Evolutionary conservation across 108 stramenopile species (phyloP).

Genomic region (Craspedostauros australis): DNA sequence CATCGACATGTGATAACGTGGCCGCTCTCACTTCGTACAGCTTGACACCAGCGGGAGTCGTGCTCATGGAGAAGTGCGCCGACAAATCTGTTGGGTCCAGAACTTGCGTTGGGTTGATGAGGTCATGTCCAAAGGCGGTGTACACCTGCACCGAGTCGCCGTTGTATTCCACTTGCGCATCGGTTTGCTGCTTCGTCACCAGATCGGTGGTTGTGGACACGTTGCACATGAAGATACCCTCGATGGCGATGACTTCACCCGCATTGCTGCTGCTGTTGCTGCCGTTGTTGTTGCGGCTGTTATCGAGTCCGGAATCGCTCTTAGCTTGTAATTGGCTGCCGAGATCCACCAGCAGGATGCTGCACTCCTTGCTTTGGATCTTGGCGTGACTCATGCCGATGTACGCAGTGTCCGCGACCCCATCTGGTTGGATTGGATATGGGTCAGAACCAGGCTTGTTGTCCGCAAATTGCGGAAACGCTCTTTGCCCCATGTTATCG

Average conservation of each 20-base stretch:
- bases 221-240: conserved; percentile 52
- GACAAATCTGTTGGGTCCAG: conserved; percentile 66
- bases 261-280: conserved; percentile 17
- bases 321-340: conserved; percentile 14
- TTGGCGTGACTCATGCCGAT: no score
- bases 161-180: conserved; percentile 42
- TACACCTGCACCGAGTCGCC: conserved; percentile 70
- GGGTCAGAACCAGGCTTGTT: no score
- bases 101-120: conserved; percentile 70
- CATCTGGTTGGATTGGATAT: no score
- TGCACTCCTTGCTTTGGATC: no score
- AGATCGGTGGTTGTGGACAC: conserved; percentile 15
- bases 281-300: no score
- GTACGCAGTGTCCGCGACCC: no score
- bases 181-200: conserved; percentile 16
- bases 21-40: conserved; percentile 58
- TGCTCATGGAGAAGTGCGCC: conserved; percentile 37
- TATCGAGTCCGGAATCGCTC: not conserved
- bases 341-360: conserved; percentile 49
- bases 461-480: no score
- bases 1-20: conserved; percentile 50
- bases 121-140: conserved; percentile 62
- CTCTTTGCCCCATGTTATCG: not conserved
- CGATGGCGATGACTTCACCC: conserved; percentile 62
- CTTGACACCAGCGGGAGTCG: conserved; percentile 12